phyloP scores from a whole-genome alignment of 306 rosid species.

The Datisca glomerata region DNA sequence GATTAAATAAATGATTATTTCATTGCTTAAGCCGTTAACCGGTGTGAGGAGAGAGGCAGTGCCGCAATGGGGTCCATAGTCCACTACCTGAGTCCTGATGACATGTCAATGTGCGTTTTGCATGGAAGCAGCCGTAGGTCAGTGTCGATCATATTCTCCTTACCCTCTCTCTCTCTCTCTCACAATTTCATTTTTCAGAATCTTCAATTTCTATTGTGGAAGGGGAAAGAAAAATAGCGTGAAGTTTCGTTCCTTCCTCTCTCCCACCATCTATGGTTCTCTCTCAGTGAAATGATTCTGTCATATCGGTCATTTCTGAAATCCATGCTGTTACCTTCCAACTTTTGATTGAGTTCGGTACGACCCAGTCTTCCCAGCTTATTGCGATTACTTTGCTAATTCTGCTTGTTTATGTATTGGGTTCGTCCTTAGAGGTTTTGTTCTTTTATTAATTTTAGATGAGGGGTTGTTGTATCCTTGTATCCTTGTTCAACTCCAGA shows the following conservation, averaged over 20 bases:
- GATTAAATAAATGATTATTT: no score
- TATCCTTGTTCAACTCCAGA: no score
- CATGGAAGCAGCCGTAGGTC: no score
- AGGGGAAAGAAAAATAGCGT: neutral
- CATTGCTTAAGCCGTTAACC: no score
- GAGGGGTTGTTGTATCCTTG: no score
- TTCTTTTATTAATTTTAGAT: no score
- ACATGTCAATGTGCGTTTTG: neutral
- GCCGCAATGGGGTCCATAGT: neutral
- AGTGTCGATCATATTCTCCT: constrained; percentile 1
- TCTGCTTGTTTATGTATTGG: constrained; percentile 8
- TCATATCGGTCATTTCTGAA: constrained; percentile 25
- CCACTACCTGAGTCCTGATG: no score
- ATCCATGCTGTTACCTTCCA: constrained; percentile 19
- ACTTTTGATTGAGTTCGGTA: constrained; percentile 18
- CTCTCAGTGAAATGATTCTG: constrained; percentile 3
- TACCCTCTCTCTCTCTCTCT: neutral
- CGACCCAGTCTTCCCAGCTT: constrained; percentile 12
- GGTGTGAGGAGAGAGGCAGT: no score
- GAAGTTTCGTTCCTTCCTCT: neutral
- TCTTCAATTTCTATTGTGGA: neutral
- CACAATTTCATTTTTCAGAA: neutral
- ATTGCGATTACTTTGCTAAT: neutral
- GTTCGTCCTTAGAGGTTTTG: no score
- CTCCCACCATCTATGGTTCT: no score